phyloP scores from a whole-genome alignment of 2,329 filamentous ascomycete genomes.

The Coleophoma cylindrospora region DNA sequence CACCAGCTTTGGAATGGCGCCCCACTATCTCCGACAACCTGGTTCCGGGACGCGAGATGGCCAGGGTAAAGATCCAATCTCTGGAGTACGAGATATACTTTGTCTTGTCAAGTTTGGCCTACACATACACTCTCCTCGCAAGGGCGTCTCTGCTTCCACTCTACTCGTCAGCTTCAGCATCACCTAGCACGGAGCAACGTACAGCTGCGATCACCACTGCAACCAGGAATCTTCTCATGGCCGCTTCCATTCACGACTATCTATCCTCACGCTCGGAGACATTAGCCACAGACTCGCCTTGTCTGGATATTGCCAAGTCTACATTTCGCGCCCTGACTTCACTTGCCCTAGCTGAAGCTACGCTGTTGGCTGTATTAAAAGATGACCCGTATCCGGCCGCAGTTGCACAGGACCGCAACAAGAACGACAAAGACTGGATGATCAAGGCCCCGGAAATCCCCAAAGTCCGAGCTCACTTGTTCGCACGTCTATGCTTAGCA shows the following conservation, averaged over 20 bases:
- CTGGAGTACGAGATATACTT: conserved; percentile 84
- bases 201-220: conserved; percentile 66
- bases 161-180: conserved; percentile 59
- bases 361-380: conserved; percentile 82
- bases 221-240: conserved; percentile 72
- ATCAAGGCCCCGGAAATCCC: conserved; percentile 83
- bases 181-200: conserved; percentile 60
- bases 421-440: conserved; percentile 92
- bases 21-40: conserved; percentile 66
- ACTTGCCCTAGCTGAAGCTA: conserved; percentile 81
- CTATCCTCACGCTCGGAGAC: conserved; percentile 53
- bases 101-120: conserved; percentile 70
- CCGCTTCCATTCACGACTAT: conserved; percentile 73
- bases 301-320: conserved; percentile 47
- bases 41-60: conserved; percentile 57
- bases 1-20: conserved; percentile 75
- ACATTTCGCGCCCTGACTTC: conserved; percentile 52
- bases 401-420: conserved; percentile 76
- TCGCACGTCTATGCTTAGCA: conserved; percentile 81
- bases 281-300: conserved; percentile 33
- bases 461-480: conserved; percentile 82
- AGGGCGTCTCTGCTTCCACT: conserved; percentile 68
- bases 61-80: conserved; percentile 65
- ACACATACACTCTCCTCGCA: conserved; percentile 67
- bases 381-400: conserved; percentile 88